Conservation (phyloP, 2,329 filamentous ascomycete genomes). For the Fusarium odoratissimum region DNA sequence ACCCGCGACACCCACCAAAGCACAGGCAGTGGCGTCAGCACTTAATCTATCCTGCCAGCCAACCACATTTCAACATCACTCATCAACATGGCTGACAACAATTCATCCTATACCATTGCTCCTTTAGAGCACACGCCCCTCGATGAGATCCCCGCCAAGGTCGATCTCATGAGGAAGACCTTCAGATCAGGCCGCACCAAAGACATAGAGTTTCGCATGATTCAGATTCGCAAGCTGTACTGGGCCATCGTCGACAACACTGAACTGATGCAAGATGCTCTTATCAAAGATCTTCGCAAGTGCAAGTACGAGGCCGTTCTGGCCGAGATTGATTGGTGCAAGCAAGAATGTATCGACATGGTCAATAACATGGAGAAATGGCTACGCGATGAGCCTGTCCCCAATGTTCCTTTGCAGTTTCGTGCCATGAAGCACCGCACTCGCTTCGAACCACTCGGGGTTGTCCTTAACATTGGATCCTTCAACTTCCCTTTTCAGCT, state of each 20-base stretch:
- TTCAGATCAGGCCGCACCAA: constrained; percentile 86
- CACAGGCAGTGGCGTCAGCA: constrained; percentile 19
- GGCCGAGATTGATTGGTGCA: constrained; percentile 80
- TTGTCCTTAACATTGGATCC: constrained; percentile 86
- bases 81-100: constrained; percentile 52
- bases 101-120: constrained; percentile 54
- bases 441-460: constrained; percentile 87
- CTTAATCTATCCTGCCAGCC: constrained; percentile 8
- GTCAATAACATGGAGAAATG: constrained; percentile 83
- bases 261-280: constrained; percentile 77
- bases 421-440: constrained; percentile 78
- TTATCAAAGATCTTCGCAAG: constrained; percentile 83
- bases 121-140: constrained; percentile 71
- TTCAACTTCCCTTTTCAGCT: constrained; percentile 96
- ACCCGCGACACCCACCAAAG: neutral
- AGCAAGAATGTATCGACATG: constrained; percentile 84
- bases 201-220: constrained; percentile 81
- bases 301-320: constrained; percentile 78
- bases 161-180: constrained; percentile 71
- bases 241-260: constrained; percentile 89
- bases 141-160: constrained; percentile 72
- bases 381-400: constrained; percentile 81
- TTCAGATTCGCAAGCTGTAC: constrained; percentile 93
- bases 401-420: constrained; percentile 76
- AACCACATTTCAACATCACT: constrained; percentile 19